Conservation (phyloP, 208 protist genomes). For the Trypanosoma melophagium region DNA sequence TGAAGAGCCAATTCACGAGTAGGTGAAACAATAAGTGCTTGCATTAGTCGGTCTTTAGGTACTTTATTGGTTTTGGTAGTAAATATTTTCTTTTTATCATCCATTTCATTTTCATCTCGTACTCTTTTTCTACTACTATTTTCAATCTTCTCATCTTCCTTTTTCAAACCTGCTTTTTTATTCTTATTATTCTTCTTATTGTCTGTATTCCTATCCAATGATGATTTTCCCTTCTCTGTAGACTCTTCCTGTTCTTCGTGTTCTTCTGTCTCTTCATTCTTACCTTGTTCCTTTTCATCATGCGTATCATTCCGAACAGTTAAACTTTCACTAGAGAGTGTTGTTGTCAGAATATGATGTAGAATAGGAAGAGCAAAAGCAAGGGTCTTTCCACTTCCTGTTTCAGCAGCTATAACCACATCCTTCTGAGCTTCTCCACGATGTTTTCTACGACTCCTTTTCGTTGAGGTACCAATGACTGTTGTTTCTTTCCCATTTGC, state of each 20-base stretch:
- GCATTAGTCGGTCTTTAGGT: conserved; percentile 56
- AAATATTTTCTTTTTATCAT: conserved; percentile 1
- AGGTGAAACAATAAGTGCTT: conserved; percentile 95
- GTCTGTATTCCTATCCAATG: neutral
- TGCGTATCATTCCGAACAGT: neutral
- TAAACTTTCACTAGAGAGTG: conserved; percentile 16
- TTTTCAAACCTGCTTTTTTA: conserved; percentile 1
- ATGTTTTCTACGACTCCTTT: conserved; percentile 18
- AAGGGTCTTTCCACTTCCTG: conserved; percentile 96
- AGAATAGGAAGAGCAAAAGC: conserved; percentile 97
- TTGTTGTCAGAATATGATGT: conserved; percentile 46
- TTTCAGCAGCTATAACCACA: conserved; percentile 92
- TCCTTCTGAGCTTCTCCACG: conserved; percentile 41
- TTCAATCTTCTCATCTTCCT: neutral
- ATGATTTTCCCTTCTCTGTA: neutral
- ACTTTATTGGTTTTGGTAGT: conserved; percentile 7
- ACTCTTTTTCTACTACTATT: conserved; percentile 8
- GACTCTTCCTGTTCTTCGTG: conserved; percentile 1
- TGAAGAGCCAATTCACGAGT: conserved; percentile 98
- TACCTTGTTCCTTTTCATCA: neutral
- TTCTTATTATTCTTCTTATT: conserved; percentile 2
- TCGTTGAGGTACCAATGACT: conserved; percentile 16
- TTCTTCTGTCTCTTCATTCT: neutral
- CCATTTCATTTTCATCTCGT: conserved; percentile 8
- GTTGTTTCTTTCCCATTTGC: conserved; percentile 16